A percentile compares a stretch with the other conserved stretches of the same genome.
Conservation (phyloP, 495 filamentous ascomycete species). For the Endocarpon pusillum region DNA sequence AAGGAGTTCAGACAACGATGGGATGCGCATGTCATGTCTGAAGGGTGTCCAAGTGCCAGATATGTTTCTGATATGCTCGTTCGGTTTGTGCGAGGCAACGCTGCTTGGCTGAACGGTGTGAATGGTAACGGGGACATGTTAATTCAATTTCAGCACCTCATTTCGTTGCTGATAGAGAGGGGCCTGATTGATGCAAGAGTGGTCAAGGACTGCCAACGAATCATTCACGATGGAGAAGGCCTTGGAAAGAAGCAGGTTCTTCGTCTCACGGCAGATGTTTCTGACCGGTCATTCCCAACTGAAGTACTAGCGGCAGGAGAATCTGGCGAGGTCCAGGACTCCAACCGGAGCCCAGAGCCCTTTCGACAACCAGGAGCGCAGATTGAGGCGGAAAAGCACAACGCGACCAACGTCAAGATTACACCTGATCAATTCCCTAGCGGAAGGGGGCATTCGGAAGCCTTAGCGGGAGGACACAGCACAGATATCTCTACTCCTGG, state of each 20-base stretch:
- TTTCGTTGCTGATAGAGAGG: not conserved
- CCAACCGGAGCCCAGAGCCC: too few relatives aligned
- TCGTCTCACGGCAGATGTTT: too few relatives aligned
- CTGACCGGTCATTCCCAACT: not conserved
- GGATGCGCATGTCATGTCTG: constrained; percentile 1
- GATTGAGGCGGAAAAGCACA: too few relatives aligned
- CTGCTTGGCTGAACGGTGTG: not conserved
- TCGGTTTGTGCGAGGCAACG: not conserved
- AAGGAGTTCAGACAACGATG: not conserved
- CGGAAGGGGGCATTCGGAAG: too few relatives aligned
- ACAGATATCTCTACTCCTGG: too few relatives aligned
- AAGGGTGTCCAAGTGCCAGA: not conserved
- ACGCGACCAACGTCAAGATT: too few relatives aligned
- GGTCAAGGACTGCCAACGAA: not conserved
- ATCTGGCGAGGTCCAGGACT: too few relatives aligned
- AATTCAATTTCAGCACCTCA: not conserved
- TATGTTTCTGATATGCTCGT: not conserved
- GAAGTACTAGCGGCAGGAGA: not conserved
- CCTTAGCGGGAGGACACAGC: too few relatives aligned
- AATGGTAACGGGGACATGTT: too few relatives aligned
- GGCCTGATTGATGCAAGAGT: not conserved
- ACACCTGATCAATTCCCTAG: too few relatives aligned
- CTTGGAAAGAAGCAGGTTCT: not conserved
- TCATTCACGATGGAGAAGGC: not conserved
- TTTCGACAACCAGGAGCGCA: too few relatives aligned